Base-by-base conservation (phyloP, 139 green algal species). In the Asterochloris sp. region DNA sequence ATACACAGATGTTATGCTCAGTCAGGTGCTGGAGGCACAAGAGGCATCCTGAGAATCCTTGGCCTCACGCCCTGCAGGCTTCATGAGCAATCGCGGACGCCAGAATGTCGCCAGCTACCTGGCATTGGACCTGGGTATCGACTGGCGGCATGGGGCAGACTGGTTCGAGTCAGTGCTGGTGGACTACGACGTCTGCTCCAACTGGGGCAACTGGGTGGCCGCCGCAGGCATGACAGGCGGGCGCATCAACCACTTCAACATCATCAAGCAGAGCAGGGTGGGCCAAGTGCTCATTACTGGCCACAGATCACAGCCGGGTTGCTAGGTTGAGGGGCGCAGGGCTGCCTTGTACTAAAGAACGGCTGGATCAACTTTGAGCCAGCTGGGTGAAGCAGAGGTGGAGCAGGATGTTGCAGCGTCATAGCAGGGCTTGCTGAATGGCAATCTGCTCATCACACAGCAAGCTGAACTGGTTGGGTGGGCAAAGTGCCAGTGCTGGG, bases 191-290 rank as follows among this genome's bases (percentile, higher is more conserved):
- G 90, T 92, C 26, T 76, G 76, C 83, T 85, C 67, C 78, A 99
- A 99, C 87, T 99, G 94, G 89, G 95, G 95, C 80, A 98, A 99
- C 92, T 99, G 96, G 96, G 91, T 93, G 63, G 78, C 92, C 0
- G 91, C 92, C 11, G 93, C 94, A 0, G 88, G 85, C 62, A 38
- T 89, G 47, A 88, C 78, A 38, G 94, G 92, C 12, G 95, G 94
- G 0, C 89, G 95, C 26, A 78, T 98, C 83, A 98, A 98, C 89
- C 89, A 93, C 78, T 98, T 98, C 92, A 98, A 98, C 92, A 96
- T 98, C 89, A 90, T 83, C 29, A 98, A 98, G 89, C 94, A 97
- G 91, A 64, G 21, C 69, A 79, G 79, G 80, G 80, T 84, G 23
- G 8, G 68, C 67, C 10, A 1, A 38, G 23, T 28, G 23, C 14